Evolutionary conservation across 1,139 yeast species (phyloP), one percentile per base, ranked within the genome.

Genomic region (Suhomyces wounanorum): DNA sequence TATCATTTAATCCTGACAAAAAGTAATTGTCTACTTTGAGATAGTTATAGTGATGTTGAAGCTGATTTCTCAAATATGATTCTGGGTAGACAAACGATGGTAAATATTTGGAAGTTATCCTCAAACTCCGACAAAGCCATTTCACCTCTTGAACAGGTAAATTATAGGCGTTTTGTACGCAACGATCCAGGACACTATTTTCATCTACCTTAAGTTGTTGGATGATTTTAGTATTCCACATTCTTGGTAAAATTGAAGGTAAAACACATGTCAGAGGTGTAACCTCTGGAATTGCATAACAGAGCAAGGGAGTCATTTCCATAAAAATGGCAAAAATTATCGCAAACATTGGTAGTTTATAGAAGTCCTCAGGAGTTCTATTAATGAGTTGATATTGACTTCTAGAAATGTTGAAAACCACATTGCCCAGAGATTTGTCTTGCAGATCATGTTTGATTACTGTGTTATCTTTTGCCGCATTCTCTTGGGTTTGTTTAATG

Each of bases 241-340:
- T 44, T 35, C 75, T 61, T 0, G 79, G 77, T 37, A 74, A 58
- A 14, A 82, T 66, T 2, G 73, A 69, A 0, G 90, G 90, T 44
- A 84, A 69, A 5, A 81, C 70, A 66, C 95, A 88, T 0, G 94
- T 87, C 56, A 79, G 77, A 0, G 95, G 95, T 1, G 89, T 78
- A 13, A 87, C 62, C 50, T 78, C 79, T 0, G 95, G 95, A 48
- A 86, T 67, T 1, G 73, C 57, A 52, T 77, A 77, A 54, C 89
- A 82, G 3, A 87, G 52, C 0, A 84, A 43, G 0, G 94, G 88
- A 0, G 92, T 85, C 46, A 71, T 60, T 59, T 88, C 96, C 60
- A 83, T 82, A 57, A 84, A 83, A 0, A 86, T 61, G 18, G 81
- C 63, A 52, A 85, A 78, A 0, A 87, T 62, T 1, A 83, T 52